Conservation (phyloP, 768 basidiomycete genomes). For the Mycena epipterygia region DNA sequence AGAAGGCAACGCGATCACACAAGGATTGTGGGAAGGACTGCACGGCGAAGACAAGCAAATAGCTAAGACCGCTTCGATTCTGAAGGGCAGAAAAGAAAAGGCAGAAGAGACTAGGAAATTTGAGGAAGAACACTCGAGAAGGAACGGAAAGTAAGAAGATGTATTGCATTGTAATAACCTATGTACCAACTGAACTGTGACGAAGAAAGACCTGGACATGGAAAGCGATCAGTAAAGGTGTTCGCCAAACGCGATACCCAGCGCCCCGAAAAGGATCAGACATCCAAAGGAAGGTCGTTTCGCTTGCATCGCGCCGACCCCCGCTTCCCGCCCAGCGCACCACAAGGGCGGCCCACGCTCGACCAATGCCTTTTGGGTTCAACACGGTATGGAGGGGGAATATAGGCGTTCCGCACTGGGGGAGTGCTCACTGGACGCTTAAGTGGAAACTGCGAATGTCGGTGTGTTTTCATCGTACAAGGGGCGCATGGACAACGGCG, state of each 20-base stretch:
- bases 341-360: constrained; percentile 74
- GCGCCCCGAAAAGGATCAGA: constrained; percentile 67
- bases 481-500: constrained; percentile 37
- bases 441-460: constrained; percentile 93
- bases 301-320: constrained; percentile 81
- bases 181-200: background rate
- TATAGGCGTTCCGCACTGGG: constrained; percentile 77
- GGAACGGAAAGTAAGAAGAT: background rate
- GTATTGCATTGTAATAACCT: background rate
- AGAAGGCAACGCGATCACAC: background rate
- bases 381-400: constrained; percentile 73
- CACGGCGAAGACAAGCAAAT: background rate
- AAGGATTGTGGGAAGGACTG: background rate
- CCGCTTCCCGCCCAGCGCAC: constrained; percentile 83
- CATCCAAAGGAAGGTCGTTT: constrained; percentile 91
- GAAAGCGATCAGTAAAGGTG: constrained; percentile 14
- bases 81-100: background rate
- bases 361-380: constrained; percentile 76
- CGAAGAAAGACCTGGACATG: background rate
- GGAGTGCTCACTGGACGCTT: constrained; percentile 84
- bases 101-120: background rate
- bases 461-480: constrained; percentile 67
- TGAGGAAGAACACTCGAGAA: no score
- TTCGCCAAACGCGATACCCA: background rate
- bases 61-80: background rate